These are phyloP conservation scores for Mycotypha africana DNA, from an alignment of 371 early-diverging fungal species.

Conservation along the genomic window DNA sequence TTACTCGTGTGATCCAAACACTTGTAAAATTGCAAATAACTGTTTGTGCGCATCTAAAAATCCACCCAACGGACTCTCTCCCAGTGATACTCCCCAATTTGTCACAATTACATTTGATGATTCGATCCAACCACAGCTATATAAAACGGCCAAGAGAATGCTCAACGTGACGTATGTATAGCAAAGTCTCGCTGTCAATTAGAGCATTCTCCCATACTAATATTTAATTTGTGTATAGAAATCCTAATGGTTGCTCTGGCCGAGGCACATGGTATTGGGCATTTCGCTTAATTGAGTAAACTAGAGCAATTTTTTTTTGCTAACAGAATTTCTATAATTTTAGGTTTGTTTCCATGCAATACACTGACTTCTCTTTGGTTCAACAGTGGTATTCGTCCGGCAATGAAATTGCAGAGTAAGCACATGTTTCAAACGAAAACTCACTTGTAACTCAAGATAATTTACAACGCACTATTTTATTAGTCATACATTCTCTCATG, in stretches of 20 bases:
- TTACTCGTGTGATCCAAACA: slow-evolving; percentile 54
- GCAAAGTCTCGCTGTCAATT: neutral
- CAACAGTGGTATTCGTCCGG: slow-evolving; percentile 68
- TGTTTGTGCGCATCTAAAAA: slow-evolving; percentile 63
- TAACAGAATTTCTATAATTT: neutral
- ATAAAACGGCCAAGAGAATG: slow-evolving; percentile 29
- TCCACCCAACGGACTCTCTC: slow-evolving; percentile 52
- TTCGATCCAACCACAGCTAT: slow-evolving; percentile 49
- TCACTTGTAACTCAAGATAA: neutral
- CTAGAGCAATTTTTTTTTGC: neutral
- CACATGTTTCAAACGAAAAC: neutral
- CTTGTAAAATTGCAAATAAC: slow-evolving; percentile 49
- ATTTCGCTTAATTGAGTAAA: no score
- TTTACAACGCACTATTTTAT: no score
- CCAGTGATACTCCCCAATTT: slow-evolving; percentile 65
- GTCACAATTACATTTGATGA: slow-evolving; percentile 70
- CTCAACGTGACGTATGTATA: slow-evolving; percentile 25
- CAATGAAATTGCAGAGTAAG: slow-evolving; percentile 61
- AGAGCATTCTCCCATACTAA: neutral
- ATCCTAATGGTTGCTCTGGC: slow-evolving; percentile 61
- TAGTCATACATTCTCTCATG: slow-evolving; percentile 60
- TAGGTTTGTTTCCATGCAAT: slow-evolving; percentile 56
- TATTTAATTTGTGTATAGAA: slow-evolving; percentile 19
- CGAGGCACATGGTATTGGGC: slow-evolving; percentile 23
- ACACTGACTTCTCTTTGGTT: slow-evolving; percentile 59